phyloP scores from a whole-genome alignment of 1,139 yeast genomes.

The Spathaspora sp. region DNA sequence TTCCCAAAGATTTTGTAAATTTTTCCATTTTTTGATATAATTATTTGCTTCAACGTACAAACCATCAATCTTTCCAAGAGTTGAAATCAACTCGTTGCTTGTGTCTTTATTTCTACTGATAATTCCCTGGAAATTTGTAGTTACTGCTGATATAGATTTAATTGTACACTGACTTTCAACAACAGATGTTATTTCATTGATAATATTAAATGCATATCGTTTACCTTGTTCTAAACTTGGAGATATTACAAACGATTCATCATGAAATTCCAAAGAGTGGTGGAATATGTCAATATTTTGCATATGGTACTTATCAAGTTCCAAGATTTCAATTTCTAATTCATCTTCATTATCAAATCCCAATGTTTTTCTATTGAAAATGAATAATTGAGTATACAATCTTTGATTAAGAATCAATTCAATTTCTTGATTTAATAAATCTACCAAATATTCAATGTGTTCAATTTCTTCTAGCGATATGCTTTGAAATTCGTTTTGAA shows the following conservation, averaged over 20 bases:
- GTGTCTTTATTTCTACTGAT: conserved; percentile 1
- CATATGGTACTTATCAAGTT: conserved; percentile 9
- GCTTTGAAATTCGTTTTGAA: conserved; percentile 45
- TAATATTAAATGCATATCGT: conserved; percentile 12
- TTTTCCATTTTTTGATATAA: conserved; percentile 53
- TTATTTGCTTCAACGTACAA: conserved; percentile 23
- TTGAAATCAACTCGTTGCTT: conserved; percentile 4
- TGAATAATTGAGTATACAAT: conserved; percentile 13
- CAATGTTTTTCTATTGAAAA: conserved; percentile 7
- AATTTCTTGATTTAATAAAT: conserved; percentile 40
- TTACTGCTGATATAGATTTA: conserved; percentile 3
- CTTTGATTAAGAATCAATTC: conserved; percentile 27
- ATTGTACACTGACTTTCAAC: conserved; percentile 15
- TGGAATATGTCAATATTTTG: conserved; percentile 5
- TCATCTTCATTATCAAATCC: conserved; percentile 4
- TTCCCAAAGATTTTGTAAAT: conserved; percentile 63
- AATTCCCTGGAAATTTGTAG: conserved; percentile 1
- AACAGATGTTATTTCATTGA: conserved; percentile 15
- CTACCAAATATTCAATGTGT: conserved; percentile 36
- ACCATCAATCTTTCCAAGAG: conserved; percentile 19
- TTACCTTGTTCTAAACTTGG: conserved; percentile 30
- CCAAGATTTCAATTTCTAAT: conserved; percentile 8
- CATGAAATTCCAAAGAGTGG: conserved; percentile 43
- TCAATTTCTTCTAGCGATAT: conserved; percentile 43
- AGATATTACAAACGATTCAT: conserved; percentile 40